Evolutionary conservation across 305 asterid species (phyloP), one percentile per base, ranked within the genome.

Genomic region (Solanum hybrid): DNA sequence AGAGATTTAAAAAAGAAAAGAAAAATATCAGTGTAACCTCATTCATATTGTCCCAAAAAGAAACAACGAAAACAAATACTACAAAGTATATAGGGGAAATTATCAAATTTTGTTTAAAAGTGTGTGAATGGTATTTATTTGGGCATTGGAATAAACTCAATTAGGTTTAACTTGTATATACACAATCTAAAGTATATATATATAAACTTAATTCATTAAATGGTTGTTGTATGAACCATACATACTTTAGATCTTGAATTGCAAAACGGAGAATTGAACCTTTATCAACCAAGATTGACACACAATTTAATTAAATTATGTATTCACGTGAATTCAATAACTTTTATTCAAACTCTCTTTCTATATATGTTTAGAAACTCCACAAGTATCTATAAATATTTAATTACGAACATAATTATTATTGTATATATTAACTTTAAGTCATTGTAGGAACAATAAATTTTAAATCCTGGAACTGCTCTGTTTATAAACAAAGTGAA

Each of bases 381-480:
- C 11, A 2, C 4, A 57, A 57, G 9, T 57, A 57, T 57, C 69
- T 29, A 29, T 16, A 75, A 75, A 31, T 31, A 14, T 31, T 14
- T 75, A 9, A 12, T 3, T 8, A 8, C 10, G 37, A 75, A 75
- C 37, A 1, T 9, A 14, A 6, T 13, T 74, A 28, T 73, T 71
- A 73, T 73, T 73, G 20, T 73, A 28, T 73, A 12, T 28, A 73
- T 28, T 13, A 28, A 28, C 10, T 73, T 28, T 13, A 46, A 46
- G 64, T 46, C 64, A 73, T 73, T 74, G 6, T 28, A 3, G 7
- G 34, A 71, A 71, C 0, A 1, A 5, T 6, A 26, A 26, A 26
- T 12, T 12, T 71, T 1, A 28, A 28, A 6, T 28, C 0, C 0
- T 73, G 1, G 3, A 73, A 12, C 10, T 4, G 5, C 0, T 7